phyloP scores from a whole-genome alignment of 768 basidiomycete genomes.

The Mycena galericulata region DNA sequence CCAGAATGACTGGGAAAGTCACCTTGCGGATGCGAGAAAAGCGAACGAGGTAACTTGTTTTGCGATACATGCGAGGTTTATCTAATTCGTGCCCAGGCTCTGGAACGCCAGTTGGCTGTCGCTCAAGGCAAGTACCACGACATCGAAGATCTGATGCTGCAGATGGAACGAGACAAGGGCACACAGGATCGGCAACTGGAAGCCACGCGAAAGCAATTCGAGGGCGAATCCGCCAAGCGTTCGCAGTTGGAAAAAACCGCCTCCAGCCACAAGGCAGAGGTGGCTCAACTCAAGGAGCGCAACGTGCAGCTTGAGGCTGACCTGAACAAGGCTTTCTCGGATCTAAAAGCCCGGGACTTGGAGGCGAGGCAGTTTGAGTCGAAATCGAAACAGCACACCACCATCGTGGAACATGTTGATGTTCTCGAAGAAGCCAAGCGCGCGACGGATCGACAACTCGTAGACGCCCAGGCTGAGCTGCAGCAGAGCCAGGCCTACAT shows the following conservation, averaged over 20 bases:
- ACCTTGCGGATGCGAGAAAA: conserved; percentile 69
- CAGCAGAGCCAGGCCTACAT: conserved; percentile 81
- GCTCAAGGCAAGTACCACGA: conserved; percentile 84
- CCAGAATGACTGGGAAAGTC: conserved; percentile 74
- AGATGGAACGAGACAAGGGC: conserved; percentile 86
- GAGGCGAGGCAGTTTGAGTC: conserved; percentile 89
- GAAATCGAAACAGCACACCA: conserved; percentile 91
- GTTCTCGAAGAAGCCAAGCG: conserved; percentile 96
- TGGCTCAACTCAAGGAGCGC: conserved; percentile 74
- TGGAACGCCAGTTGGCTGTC: conserved; percentile 81
- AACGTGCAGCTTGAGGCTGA: conserved; percentile 82
- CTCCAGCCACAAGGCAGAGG: conserved; percentile 75
- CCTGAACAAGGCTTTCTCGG: conserved; percentile 82
- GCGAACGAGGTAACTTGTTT: conserved; percentile 75
- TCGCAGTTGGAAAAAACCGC: conserved; percentile 78
- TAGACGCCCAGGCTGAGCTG: conserved; percentile 83
- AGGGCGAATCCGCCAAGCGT: conserved; percentile 78
- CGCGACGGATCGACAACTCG: conserved; percentile 91
- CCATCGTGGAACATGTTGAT: conserved; percentile 98
- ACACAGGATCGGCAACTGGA: conserved; percentile 81
- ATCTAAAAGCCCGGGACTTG: conserved; percentile 86
- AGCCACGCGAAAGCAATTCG: conserved; percentile 75
- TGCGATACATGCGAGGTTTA: not conserved
- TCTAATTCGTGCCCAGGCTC: conserved; percentile 56
- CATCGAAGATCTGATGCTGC: conserved; percentile 89